phyloP scores from a whole-genome alignment of 2,329 filamentous ascomycete species.

The Drechslerella dactyloides region DNA sequence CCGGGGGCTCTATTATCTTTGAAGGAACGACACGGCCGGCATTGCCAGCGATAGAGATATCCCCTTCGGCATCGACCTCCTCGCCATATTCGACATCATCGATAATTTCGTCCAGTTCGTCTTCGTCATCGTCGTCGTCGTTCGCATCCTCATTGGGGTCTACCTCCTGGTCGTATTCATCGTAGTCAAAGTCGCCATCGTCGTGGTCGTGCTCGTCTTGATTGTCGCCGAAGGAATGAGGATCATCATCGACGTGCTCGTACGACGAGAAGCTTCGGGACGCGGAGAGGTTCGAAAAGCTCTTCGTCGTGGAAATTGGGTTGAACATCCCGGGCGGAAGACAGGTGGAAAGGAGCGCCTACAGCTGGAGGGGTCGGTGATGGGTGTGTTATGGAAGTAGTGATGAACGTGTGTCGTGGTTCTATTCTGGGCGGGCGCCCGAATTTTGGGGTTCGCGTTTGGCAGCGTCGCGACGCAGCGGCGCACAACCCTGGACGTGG shows the following conservation, averaged over 20 bases:
- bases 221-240: slow-evolving; percentile 19
- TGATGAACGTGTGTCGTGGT: not conserved
- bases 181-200: slow-evolving; percentile 21
- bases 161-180: slow-evolving; percentile 30
- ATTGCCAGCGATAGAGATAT: not conserved
- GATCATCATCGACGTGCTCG: slow-evolving; percentile 6
- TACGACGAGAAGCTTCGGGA: slow-evolving; percentile 7
- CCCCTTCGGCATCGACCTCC: slow-evolving; percentile 10
- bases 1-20: slow-evolving; percentile 41
- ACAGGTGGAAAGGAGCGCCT: not conserved
- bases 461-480: not conserved
- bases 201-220: slow-evolving; percentile 17
- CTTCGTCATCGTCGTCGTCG: slow-evolving; percentile 15
- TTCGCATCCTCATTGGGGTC: slow-evolving; percentile 11
- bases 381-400: not conserved
- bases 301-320: slow-evolving; percentile 25
- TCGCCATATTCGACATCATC: slow-evolving; percentile 22
- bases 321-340: slow-evolving; percentile 34
- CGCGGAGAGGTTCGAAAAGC: slow-evolving; percentile 23
- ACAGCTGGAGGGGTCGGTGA: not conserved
- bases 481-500: slow-evolving; percentile 4
- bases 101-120: slow-evolving; percentile 20
- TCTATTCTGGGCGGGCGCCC: not conserved
- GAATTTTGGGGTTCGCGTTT: not conserved
- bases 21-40: slow-evolving; percentile 11